phyloP scores from a whole-genome alignment of 1,284 basidiomycete species.

The Fomitopsis schrenkii region DNA sequence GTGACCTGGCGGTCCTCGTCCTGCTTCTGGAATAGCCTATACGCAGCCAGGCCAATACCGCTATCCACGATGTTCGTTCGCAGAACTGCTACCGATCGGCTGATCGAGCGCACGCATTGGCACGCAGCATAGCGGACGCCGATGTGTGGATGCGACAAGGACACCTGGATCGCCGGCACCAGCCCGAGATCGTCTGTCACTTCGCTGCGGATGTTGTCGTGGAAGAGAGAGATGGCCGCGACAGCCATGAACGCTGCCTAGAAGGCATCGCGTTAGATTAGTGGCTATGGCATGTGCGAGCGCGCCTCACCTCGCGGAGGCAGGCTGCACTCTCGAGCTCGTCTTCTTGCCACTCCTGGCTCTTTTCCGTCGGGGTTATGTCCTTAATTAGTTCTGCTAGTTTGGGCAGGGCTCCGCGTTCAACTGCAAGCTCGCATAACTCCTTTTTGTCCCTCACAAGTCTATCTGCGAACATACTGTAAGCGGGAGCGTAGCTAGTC shows the following conservation, averaged over 20 bases:
- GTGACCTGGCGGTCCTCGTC: slow-evolving; percentile 71
- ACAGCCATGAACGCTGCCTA: slow-evolving; percentile 70
- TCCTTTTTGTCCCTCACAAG: slow-evolving; percentile 68
- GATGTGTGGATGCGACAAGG: slow-evolving; percentile 57
- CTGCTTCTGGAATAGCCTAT: slow-evolving; percentile 49
- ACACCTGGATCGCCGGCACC: slow-evolving; percentile 52
- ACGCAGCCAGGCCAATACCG: slow-evolving; percentile 69
- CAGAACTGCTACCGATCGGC: slow-evolving; percentile 72
- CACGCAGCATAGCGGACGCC: slow-evolving; percentile 83
- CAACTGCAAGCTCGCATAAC: slow-evolving; percentile 60
- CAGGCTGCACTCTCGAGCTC: slow-evolving; percentile 56
- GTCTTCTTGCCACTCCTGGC: slow-evolving; percentile 48
- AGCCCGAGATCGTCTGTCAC: slow-evolving; percentile 53
- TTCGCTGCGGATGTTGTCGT: slow-evolving; percentile 64
- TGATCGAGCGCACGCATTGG: slow-evolving; percentile 79
- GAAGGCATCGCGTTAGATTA: neutral
- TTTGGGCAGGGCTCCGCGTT: slow-evolving; percentile 54
- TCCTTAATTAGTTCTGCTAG: slow-evolving; percentile 45
- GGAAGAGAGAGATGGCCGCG: slow-evolving; percentile 65
- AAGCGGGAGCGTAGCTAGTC: neutral
- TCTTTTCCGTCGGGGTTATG: slow-evolving; percentile 45
- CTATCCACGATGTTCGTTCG: slow-evolving; percentile 82
- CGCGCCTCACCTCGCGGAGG: slow-evolving; percentile 56
- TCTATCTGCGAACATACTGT: slow-evolving; percentile 42
- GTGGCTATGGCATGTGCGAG: neutral